Conservation (phyloP, 805 yeast genomes). For the Candida silvicultrix region DNA sequence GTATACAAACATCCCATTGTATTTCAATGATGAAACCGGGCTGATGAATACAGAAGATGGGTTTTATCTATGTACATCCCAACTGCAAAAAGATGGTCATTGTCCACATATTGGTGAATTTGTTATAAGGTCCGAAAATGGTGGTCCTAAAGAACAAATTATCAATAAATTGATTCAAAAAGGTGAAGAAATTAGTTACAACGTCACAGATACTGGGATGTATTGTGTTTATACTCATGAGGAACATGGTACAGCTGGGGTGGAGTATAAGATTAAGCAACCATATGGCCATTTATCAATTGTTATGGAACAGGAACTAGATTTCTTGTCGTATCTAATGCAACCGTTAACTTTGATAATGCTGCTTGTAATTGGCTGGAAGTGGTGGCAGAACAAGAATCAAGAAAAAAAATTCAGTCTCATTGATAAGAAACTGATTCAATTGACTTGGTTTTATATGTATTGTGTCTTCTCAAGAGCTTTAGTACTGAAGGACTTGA, state of each 20-base stretch:
- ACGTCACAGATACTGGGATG: not conserved
- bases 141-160: not conserved
- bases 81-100: not conserved
- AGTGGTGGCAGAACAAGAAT: not conserved
- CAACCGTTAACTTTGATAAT: not conserved
- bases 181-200: not conserved
- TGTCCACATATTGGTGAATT: not conserved
- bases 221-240: not conserved
- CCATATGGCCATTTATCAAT: not conserved
- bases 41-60: not conserved
- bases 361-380: not conserved
- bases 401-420: not conserved
- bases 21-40: not conserved
- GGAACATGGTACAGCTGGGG: not conserved
- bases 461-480: not conserved
- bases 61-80: not conserved
- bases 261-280: not conserved
- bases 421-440: not conserved
- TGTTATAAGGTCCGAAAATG: not conserved
- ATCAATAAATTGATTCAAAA: not conserved
- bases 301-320: not conserved
- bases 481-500: not conserved
- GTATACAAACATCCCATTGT: not conserved
- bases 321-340: not conserved
- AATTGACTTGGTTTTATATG: not conserved